Evolutionary conservation across 495 filamentous ascomycete genomes (phyloP), one percentile per base, ranked within the genome.

Genomic region (Daldinia childiae): DNA sequence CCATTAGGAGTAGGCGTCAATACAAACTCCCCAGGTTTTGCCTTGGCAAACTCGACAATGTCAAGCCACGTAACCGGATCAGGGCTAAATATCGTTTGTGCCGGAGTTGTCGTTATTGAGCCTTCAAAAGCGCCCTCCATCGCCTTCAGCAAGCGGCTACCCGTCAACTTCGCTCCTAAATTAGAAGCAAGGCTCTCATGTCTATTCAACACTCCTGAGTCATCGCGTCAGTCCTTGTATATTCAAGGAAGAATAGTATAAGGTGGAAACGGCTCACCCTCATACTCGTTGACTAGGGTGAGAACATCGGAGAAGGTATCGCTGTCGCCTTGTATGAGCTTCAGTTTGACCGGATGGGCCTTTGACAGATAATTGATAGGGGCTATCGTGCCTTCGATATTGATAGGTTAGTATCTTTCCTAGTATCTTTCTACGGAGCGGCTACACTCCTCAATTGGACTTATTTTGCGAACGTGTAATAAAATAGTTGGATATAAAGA

Each of bases 91-190:
- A 79, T 73, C 12, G 71, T 69, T 24, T 78, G 76, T 29, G 79
- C 75, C 17, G 79, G 73, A 39, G 90, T 84, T 6, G 93, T 88
- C 30, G 84, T 87, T 59, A 93, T 93, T 21, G 90, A 87, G 0
- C 91, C 92, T 66, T 95, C 93, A 71, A 97, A 96, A 11, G 94
- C 81, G 39, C 92, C 87, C 79, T 96, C 92, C 78, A 96, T 93
- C 36, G 92, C 90, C 79, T 93, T 92, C 61, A 95, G 88, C 58
- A 96, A 81, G 41, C 94, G 92, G 36, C 92, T 92, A 6, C 91
- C 92, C 11, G 93, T 85, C 14, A 93, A 91, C 61, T 92, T 90
- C 48, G 92, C 93, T 74, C 93, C 93, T 17, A 97, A 84, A 74
- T 94, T 95, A 57, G 90, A 88, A 48, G 93, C 93, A 61, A 97